Conservation (phyloP, 257 asterid species). For the Anisodus tanguticus region DNA sequence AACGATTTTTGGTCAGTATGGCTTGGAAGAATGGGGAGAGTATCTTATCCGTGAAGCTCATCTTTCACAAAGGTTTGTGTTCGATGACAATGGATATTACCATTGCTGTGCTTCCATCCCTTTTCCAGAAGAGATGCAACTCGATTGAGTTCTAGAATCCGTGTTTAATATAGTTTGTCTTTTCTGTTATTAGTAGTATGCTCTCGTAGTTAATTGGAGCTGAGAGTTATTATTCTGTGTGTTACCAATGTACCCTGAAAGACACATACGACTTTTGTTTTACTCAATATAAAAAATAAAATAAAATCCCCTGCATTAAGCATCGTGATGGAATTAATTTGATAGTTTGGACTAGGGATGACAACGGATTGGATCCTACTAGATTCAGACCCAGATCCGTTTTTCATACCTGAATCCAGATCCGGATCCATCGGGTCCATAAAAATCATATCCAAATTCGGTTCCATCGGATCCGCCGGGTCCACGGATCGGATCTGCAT, state of each 20-base stretch:
- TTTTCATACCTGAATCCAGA: too few species aligned
- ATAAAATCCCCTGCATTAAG: neutral
- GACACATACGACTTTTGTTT: neutral
- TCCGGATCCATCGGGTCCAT: too few species aligned
- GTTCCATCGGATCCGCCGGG: too few species aligned
- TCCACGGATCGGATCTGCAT: too few species aligned
- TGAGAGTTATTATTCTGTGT: neutral
- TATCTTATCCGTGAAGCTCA: constrained; percentile 76
- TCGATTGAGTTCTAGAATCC: constrained; percentile 40
- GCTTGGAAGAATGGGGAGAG: constrained; percentile 89
- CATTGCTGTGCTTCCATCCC: constrained; percentile 91
- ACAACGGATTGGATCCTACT: too few species aligned
- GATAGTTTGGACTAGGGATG: neutral
- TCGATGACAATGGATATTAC: constrained; percentile 80
- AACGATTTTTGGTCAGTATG: constrained; percentile 63
- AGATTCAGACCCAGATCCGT: too few species aligned
- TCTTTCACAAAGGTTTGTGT: constrained; percentile 82
- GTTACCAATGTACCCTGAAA: constrained; percentile 12
- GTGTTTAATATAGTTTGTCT: neutral
- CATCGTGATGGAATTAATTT: neutral
- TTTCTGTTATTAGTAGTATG: constrained; percentile 12
- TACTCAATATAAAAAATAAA: neutral
- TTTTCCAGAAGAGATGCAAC: constrained; percentile 57
- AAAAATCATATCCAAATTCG: too few species aligned
- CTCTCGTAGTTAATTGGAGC: neutral